Percentiles rank a stretch among this genome's conserved stretches.
Conservation (phyloP, 352 stramenopile genomes). For the Pythium monospermum region DNA sequence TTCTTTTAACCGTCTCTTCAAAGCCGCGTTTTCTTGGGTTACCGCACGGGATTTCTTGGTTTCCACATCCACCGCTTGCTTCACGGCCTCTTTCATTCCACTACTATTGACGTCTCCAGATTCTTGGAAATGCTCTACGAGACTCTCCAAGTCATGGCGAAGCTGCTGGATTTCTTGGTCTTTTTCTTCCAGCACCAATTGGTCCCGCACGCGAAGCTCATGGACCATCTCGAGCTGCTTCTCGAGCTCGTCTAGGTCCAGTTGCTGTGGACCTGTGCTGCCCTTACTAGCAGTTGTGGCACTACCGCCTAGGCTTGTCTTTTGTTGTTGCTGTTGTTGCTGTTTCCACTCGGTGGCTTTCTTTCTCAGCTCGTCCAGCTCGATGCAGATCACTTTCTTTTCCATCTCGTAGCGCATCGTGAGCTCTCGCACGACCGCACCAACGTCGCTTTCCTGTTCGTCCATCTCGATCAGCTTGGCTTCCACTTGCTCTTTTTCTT, state of each 20-base stretch:
- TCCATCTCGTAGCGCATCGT: conserved; percentile 55
- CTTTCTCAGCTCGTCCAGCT: conserved; percentile 36
- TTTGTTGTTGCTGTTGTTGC: conserved; percentile 30
- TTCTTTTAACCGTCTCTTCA: conserved; percentile 47
- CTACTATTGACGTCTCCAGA: not conserved
- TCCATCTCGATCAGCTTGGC: conserved; percentile 74
- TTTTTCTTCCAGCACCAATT: conserved; percentile 50
- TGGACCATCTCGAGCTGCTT: conserved; percentile 59
- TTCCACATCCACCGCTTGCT: conserved; percentile 32
- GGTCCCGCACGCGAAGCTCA: conserved; percentile 60
- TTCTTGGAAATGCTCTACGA: conserved; percentile 46
- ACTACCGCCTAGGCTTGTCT: conserved; percentile 12
- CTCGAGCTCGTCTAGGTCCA: conserved; percentile 39
- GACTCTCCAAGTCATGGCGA: conserved; percentile 51
- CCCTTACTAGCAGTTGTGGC: not conserved
- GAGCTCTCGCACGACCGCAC: conserved; percentile 38
- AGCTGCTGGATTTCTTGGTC: conserved; percentile 53
- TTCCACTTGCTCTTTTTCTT: conserved; percentile 49
- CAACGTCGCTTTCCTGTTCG: conserved; percentile 53
- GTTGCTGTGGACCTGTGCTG: not conserved
- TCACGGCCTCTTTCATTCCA: conserved; percentile 29
- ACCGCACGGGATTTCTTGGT: conserved; percentile 21
- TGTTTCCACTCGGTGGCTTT: conserved; percentile 34
- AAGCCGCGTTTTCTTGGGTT: conserved; percentile 29
- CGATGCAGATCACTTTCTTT: conserved; percentile 34